Percentiles rank a stretch among this genome's conserved stretches.
These are phyloP conservation scores for Phoma sp. DNA, from an alignment of 2,329 filamentous ascomycete species.

Conservation along the genomic window DNA sequence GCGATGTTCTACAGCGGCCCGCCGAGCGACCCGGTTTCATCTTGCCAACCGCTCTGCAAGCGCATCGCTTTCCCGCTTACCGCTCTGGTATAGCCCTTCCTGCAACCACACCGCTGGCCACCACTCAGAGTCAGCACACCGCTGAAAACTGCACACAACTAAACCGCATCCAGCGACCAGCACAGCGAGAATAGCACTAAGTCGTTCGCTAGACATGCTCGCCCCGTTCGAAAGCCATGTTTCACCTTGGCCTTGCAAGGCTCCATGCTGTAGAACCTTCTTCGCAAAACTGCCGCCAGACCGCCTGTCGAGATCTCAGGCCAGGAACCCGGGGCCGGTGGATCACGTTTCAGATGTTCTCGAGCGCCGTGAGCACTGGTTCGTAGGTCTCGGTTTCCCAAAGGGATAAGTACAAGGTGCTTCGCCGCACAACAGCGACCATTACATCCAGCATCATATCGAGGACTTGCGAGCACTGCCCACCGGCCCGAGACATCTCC, in stretches of 20 bases:
- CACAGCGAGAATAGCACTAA: conserved; percentile 31
- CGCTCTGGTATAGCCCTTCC: conserved; percentile 27
- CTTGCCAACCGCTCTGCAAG: conserved; percentile 46
- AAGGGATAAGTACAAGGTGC: conserved; percentile 47
- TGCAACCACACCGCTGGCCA: conserved; percentile 30
- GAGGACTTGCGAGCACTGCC: conserved; percentile 27
- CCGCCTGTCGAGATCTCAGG: conserved; percentile 32
- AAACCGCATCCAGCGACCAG: conserved; percentile 10
- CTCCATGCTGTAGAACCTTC: conserved; percentile 35
- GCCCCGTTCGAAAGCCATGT: conserved; percentile 44
- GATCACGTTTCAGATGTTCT: conserved; percentile 50
- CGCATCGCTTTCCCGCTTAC: conserved; percentile 39
- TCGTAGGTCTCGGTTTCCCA: conserved; percentile 28
- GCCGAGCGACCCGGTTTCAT: conserved; percentile 42
- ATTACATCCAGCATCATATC: conserved; percentile 15
- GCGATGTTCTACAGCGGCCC: conserved; percentile 16
- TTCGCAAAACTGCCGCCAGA: conserved; percentile 41
- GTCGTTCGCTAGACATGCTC: conserved; percentile 38
- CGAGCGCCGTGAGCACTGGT: conserved; percentile 45
- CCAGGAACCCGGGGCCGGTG: conserved; percentile 39
- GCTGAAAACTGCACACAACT: conserved; percentile 18
- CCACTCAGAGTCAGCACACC: conserved; percentile 35
- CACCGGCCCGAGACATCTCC: conserved; percentile 49
- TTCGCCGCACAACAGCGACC: conserved; percentile 43
- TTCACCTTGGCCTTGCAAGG: conserved; percentile 43